Conservation (phyloP, 257 asterid species). For the Przewalskia tangutica region DNA sequence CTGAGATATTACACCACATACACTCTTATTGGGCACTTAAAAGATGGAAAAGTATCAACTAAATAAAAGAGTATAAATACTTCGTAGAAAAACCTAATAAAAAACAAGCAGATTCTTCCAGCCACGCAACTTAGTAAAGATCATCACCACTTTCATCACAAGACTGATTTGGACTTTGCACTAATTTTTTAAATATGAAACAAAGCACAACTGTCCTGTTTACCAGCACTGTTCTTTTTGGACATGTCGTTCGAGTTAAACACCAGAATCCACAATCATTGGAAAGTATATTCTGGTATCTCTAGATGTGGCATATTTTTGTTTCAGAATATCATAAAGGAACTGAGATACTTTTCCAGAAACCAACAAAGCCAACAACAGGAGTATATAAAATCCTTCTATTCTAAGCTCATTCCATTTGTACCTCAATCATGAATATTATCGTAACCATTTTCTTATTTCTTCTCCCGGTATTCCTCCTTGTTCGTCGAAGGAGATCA, state of each 20-base stretch:
- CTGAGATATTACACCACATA: no score
- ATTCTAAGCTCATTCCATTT: neutral
- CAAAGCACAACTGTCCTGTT: neutral
- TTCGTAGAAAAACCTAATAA: neutral
- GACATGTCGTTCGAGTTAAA: neutral
- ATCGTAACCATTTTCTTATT: slow-evolving; percentile 14
- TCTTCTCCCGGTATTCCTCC: slow-evolving; percentile 24
- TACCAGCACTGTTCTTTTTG: neutral
- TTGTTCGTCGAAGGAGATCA: slow-evolving; percentile 8
- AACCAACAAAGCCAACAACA: neutral
- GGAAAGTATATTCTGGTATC: no score
- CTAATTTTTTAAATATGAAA: neutral
- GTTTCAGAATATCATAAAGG: neutral
- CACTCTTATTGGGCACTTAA: no score
- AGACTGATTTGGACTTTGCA: neutral
- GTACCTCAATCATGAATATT: slow-evolving; percentile 12
- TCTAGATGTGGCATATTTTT: neutral
- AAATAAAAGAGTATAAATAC: no score
- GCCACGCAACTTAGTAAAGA: neutral
- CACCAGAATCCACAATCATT: neutral
- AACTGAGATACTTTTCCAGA: neutral
- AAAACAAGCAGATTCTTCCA: neutral
- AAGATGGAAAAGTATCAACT: no score
- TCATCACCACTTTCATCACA: neutral
- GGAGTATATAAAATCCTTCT: neutral